Conservation (phyloP, 768 basidiomycete genomes). For the Kwoniella sp. region DNA sequence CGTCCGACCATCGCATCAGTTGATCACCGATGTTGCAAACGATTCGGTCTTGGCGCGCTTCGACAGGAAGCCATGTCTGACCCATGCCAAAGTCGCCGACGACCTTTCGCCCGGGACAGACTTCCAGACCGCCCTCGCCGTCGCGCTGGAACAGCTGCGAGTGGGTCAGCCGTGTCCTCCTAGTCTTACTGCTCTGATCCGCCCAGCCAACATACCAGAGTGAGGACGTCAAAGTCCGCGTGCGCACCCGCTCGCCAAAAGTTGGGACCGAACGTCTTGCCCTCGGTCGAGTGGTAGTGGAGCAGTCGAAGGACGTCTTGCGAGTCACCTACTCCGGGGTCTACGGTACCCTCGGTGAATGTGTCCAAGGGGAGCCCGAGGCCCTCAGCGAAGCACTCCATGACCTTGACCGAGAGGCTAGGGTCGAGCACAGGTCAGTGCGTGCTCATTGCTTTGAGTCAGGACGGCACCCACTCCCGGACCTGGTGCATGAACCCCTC, state of each 20-base stretch:
- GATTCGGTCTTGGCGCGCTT: constrained; percentile 28
- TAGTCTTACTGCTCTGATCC: too few relatives aligned
- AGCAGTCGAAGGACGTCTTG: constrained; percentile 34
- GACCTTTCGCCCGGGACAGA: constrained; percentile 39
- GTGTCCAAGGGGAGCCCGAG: constrained; percentile 32
- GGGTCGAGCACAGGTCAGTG: background rate
- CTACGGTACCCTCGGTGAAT: constrained; percentile 34
- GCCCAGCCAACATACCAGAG: constrained; percentile 21
- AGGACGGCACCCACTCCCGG: constrained; percentile 3
- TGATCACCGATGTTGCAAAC: constrained; percentile 44
- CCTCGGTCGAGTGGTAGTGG: constrained; percentile 36
- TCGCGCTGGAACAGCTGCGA: constrained; percentile 36
- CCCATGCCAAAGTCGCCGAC: constrained; percentile 42
- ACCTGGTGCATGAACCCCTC: constrained; percentile 30
- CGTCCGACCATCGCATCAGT: constrained; percentile 39
- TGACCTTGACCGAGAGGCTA: constrained; percentile 27
- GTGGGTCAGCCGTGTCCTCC: background rate
- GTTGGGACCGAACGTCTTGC: constrained; percentile 28
- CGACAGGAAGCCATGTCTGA: constrained; percentile 30
- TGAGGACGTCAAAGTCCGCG: constrained; percentile 42
- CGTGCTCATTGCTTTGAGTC: too few relatives aligned
- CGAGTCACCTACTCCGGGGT: constrained; percentile 25
- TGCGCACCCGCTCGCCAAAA: constrained; percentile 41
- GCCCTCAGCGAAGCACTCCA: constrained; percentile 40
- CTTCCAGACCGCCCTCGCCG: constrained; percentile 41